Percentiles rank a stretch among this genome's conserved stretches.
Conservation (phyloP, 805 yeast genomes). For the Yarrowia hollandica region DNA sequence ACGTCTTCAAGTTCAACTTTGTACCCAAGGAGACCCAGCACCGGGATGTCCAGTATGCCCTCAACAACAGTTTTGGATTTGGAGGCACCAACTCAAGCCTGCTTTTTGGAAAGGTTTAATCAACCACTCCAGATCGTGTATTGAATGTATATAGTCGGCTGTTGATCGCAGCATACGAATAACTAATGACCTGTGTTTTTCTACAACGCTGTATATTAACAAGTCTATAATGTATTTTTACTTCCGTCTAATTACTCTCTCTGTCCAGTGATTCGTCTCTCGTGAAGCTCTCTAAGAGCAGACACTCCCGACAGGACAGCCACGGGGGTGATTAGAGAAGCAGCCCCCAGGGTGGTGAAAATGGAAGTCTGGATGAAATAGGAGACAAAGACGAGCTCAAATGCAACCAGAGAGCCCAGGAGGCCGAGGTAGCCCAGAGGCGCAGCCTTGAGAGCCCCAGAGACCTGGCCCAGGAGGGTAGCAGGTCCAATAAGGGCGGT, state of each 20-base stretch:
- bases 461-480: slow-evolving; percentile 18
- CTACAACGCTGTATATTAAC: background rate
- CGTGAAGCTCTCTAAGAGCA: slow-evolving; percentile 52
- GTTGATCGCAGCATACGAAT: background rate
- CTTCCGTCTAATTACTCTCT: slow-evolving; percentile 29
- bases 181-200: background rate
- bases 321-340: slow-evolving; percentile 52
- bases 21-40: slow-evolving; percentile 52
- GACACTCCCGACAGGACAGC: slow-evolving; percentile 64
- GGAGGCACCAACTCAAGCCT: slow-evolving; percentile 93
- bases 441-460: slow-evolving; percentile 32
- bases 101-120: slow-evolving; percentile 34
- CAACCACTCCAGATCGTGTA: too few species aligned
- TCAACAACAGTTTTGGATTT: slow-evolving; percentile 93
- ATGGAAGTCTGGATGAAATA: slow-evolving; percentile 63
- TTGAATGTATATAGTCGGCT: slow-evolving; percentile 14
- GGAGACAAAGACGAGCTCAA: slow-evolving; percentile 55
- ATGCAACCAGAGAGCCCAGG: slow-evolving; percentile 49
- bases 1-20: slow-evolving; percentile 54
- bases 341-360: slow-evolving; percentile 55
- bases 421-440: slow-evolving; percentile 48
- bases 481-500: slow-evolving; percentile 38
- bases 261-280: slow-evolving; percentile 35
- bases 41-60: slow-evolving; percentile 53
- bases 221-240: slow-evolving; percentile 19